A percentile compares a stretch with the other conserved stretches of the same genome.
phyloP scores from a whole-genome alignment of 257 asterid genomes.

The Ballota nigra region DNA sequence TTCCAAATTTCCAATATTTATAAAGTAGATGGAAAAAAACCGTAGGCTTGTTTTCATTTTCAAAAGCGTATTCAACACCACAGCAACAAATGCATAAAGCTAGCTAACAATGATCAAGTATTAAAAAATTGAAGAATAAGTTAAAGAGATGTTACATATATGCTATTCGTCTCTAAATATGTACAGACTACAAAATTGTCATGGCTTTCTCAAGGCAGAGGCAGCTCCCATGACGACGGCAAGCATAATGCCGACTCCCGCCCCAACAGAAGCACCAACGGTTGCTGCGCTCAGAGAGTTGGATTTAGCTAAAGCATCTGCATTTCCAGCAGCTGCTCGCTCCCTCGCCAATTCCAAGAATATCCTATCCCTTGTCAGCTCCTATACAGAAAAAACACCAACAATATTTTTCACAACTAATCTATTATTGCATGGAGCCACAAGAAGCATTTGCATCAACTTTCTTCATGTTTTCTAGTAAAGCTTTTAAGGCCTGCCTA shows the following conservation, averaged over 20 bases:
- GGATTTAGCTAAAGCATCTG: constrained; percentile 47
- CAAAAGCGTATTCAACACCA: not conserved
- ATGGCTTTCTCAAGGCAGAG: constrained; percentile 93
- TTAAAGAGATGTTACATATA: constrained; percentile 3
- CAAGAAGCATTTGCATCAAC: too few relatives aligned
- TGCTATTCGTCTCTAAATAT: constrained; percentile 3
- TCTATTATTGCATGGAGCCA: too few relatives aligned
- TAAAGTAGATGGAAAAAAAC: not conserved
- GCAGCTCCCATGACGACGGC: constrained; percentile 99
- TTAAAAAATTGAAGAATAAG: constrained; percentile 15
- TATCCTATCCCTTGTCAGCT: constrained; percentile 76
- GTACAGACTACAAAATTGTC: constrained; percentile 21
- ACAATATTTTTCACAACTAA: too few relatives aligned
- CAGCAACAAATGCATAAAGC: not conserved
- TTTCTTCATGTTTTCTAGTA: too few relatives aligned
- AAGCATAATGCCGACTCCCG: constrained; percentile 85
- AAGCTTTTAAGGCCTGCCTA: too few relatives aligned
- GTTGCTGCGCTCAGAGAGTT: constrained; percentile 69
- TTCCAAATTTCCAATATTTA: not conserved
- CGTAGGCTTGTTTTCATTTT: not conserved
- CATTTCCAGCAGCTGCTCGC: constrained; percentile 56
- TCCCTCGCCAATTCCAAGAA: constrained; percentile 71
- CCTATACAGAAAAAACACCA: constrained; percentile 35
- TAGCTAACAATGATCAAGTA: too few relatives aligned
- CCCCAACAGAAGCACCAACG: constrained; percentile 95